Percentiles rank a stretch among this genome's conserved stretches.
Conservation (phyloP, 176 grass and related monocot species). For the Carex littledalei region DNA sequence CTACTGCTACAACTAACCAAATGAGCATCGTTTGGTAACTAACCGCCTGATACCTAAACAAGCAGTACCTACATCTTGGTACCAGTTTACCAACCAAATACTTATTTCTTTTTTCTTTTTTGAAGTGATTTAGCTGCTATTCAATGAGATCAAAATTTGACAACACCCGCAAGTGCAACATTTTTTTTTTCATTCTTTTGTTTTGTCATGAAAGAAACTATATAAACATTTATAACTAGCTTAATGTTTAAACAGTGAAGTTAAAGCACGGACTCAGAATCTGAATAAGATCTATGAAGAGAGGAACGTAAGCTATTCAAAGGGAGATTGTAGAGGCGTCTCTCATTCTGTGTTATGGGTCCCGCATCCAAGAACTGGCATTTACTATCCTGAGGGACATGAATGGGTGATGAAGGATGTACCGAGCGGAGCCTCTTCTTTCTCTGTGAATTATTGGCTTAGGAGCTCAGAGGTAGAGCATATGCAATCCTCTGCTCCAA, state of each 20-base stretch:
- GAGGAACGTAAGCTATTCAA: neutral
- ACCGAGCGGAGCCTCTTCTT: slow-evolving; percentile 56
- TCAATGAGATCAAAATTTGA: neutral
- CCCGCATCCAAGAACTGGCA: slow-evolving; percentile 85
- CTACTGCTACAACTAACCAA: neutral
- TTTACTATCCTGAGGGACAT: slow-evolving; percentile 83
- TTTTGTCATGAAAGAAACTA: neutral
- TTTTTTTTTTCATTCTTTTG: neutral
- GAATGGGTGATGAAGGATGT: slow-evolving; percentile 98
- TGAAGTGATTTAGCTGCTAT: neutral
- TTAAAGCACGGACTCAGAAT: slow-evolving; percentile 3
- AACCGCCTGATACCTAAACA: neutral
- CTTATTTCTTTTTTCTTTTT: neutral
- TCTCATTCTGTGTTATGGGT: slow-evolving; percentile 49
- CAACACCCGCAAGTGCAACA: neutral
- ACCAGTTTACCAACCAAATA: neutral
- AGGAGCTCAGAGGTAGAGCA: slow-evolving; percentile 50
- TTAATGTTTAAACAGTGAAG: slow-evolving; percentile 12
- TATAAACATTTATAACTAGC: neutral
- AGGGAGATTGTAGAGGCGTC: neutral
- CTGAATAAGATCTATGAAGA: slow-evolving; percentile 5
- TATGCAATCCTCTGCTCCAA: slow-evolving; percentile 23
- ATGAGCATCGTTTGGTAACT: neutral
- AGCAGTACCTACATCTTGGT: neutral
- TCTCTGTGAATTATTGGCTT: slow-evolving; percentile 51